Base-by-base conservation (phyloP, 495 filamentous ascomycete genomes). In the Oleoguttula mirabilis region DNA sequence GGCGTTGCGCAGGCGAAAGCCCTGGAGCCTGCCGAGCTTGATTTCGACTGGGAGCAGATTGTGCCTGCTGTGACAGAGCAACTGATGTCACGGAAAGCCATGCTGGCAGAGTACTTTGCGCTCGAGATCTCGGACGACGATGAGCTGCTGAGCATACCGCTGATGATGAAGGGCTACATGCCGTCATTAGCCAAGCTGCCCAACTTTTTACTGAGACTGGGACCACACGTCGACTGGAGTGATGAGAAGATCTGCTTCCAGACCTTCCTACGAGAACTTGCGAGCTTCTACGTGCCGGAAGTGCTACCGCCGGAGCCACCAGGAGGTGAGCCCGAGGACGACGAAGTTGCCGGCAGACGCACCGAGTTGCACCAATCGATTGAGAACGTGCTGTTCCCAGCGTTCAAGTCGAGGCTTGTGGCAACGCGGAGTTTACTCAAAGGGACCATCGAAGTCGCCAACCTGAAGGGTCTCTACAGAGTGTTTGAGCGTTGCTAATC, bases 401-500 rank as follows among this genome's bases (percentile, higher is more conserved):
- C 87, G 3, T 77, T 94, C 48, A 81, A 83, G 60, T 72, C 79
- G 4, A 69, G 87, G 39, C 59, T 99, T 25, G 80, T 96, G 45
- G 88, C 87, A 20, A 94, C 88, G 31, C 80, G 73, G 45, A 68
- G 71, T 16, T 61, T 96, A 51, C 71, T 95, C 60, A 72, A 73
- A 42, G 83, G 79, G 15, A 76, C 94, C 21, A 68, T 92, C 12
- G 90, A 99, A 64, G 77, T 94, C 20, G 92, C 92, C 0, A 82
- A 94, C 67, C 63, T 96, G 43, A 96, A 94, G 60, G 88, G 92
- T 3, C 58, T 99, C 37, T 99, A 99, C 61, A 68, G 84, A 31
- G 88, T 95, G n/a, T 99, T 99, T 67, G 92, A 99, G 64, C 71
- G 92, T 36, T 96, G 88, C 62, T 95, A 60, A 76, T 43, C 11